These are phyloP conservation scores for Fomitopsis pulvina DNA, from an alignment of 768 basidiomycete species.

Conservation along the genomic window DNA sequence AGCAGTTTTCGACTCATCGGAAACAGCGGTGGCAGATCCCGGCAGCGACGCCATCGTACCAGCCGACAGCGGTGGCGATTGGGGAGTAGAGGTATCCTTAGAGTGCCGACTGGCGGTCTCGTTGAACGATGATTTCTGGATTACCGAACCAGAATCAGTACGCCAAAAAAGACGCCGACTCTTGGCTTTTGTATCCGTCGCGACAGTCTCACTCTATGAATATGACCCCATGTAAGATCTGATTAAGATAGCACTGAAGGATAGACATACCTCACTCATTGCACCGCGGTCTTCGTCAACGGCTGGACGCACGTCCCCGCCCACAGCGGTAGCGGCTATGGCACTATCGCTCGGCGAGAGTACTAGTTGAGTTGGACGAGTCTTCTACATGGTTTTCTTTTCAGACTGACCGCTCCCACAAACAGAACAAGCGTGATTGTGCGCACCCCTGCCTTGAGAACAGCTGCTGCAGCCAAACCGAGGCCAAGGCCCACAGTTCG, in stretches of 20 bases:
- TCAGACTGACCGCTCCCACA: no score
- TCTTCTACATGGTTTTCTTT: constrained; percentile 30
- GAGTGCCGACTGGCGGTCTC: constrained; percentile 21
- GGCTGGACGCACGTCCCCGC: constrained; percentile 23
- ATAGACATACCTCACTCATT: constrained; percentile 56
- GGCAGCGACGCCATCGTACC: constrained; percentile 10
- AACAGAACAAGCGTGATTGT: constrained; percentile 5
- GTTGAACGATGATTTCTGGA: constrained; percentile 23
- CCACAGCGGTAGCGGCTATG: constrained; percentile 37
- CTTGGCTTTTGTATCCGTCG: constrained; percentile 29
- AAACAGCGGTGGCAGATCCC: constrained; percentile 1
- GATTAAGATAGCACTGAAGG: neutral
- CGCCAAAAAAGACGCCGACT: constrained; percentile 59
- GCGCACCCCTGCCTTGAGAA: constrained; percentile 9
- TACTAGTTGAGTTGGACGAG: constrained; percentile 43
- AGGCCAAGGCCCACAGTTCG: constrained; percentile 25
- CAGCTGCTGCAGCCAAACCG: constrained; percentile 15
- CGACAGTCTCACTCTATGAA: constrained; percentile 44
- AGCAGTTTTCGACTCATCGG: constrained; percentile 11
- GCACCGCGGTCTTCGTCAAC: constrained; percentile 48
- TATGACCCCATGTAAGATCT: neutral
- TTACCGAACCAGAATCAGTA: constrained; percentile 31
- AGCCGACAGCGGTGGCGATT: constrained; percentile 11
- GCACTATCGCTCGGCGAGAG: constrained; percentile 60
- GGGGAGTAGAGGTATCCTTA: constrained; percentile 20